Conservation (phyloP, 805 yeast genomes). For the Lachancea fermentati region DNA sequence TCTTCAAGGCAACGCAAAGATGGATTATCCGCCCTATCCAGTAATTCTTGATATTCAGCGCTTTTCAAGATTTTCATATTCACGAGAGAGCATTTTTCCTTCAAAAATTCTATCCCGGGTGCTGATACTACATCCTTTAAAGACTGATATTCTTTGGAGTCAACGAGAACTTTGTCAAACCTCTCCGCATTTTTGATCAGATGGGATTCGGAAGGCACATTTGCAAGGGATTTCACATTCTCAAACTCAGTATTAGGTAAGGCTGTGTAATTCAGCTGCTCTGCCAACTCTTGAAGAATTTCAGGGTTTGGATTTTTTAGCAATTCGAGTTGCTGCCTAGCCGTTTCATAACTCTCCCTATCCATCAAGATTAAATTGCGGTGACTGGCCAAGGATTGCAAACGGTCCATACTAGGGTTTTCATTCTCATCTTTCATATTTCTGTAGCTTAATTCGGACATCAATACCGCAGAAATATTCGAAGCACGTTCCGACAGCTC, state of each 20-base stretch:
- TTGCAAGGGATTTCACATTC: background rate
- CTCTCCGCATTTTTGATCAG: slow-evolving; percentile 19
- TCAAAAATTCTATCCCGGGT: slow-evolving; percentile 11
- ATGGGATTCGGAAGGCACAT: background rate
- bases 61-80: background rate
- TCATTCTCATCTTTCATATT: background rate
- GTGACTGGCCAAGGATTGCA: slow-evolving; percentile 1
- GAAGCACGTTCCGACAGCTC: slow-evolving; percentile 10
- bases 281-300: slow-evolving; percentile 12
- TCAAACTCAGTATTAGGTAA: slow-evolving; percentile 3
- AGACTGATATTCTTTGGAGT: slow-evolving; percentile 7
- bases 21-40: background rate
- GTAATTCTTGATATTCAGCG: background rate
- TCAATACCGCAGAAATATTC: slow-evolving; percentile 14
- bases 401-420: slow-evolving; percentile 2
- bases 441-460: slow-evolving; percentile 12
- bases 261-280: background rate
- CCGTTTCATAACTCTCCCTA: slow-evolving; percentile 2
- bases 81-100: slow-evolving; percentile 4
- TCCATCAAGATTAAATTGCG: background rate
- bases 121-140: slow-evolving; percentile 3
- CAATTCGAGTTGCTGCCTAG: background rate
- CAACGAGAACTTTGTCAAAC: slow-evolving; percentile 7
- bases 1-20: background rate
- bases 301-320: slow-evolving; percentile 9